Base-by-base conservation (phyloP, 495 filamentous ascomycete species). In the Annulohypoxylon moriforme region DNA sequence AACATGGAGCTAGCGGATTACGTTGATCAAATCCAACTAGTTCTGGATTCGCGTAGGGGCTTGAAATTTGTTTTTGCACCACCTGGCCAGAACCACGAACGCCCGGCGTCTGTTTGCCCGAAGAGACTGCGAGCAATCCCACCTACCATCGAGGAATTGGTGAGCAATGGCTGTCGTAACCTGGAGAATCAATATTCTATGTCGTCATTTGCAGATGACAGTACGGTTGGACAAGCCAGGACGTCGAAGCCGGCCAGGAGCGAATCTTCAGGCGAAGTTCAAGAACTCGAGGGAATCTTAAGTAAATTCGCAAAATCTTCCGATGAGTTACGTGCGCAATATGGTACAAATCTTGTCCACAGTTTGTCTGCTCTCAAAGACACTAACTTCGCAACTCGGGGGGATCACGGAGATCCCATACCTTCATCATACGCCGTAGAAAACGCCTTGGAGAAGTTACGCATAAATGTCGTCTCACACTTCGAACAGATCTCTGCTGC, bases 1-100 rank as follows among this genome's bases (percentile, higher is more conserved):
- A 89, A 89, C 59, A 49, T 77, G 9, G 77, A 84, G 52, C 69
- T 89, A 1, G 79, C 76, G 1, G 16, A 71, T 4, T 84, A 87
- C 65, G 36, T 89, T 16, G 22, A 72, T 9, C 18, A 71, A 47
- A 81, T 84, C 0, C 84, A 87, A 60, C 29, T 38, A 3, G 52
- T 85, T 13, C 58, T 88, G 13, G 60, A 80, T 16, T 50, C 59
- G 4, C 72, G 62, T 31, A 49, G 22, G n/a, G 49, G 52, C 0
- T 16, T 8, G 10, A 31, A 18, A n/a, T 11, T 56, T 60, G 14
- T 29, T 0, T 58, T 13, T 25, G 14, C 14, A 8, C 33, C 31
- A 16, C 8, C 25, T 34, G 9, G 46, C 4, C 67, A 59, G 49
- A 29, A 7, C 8, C n/a, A 44, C 10, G 7, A 8, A 10, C 14